Percentiles rank a stretch among this genome's conserved stretches.
These are phyloP conservation scores for Tylopilus plumbeoviolaceoides DNA, from an alignment of 768 basidiomycete species.

Conservation along the genomic window DNA sequence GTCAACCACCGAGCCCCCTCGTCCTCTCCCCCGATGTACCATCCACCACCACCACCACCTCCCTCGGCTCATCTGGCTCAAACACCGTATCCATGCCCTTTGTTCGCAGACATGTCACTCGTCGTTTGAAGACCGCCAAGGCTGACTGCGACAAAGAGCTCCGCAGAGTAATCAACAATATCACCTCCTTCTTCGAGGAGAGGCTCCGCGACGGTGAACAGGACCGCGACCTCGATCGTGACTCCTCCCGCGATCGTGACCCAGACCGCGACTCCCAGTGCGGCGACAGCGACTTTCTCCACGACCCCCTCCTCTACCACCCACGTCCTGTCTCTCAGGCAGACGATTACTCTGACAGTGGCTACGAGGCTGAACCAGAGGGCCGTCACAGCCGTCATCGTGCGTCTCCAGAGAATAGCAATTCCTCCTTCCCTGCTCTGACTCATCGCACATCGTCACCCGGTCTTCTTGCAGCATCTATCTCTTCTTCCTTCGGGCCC, in stretches of 20 bases:
- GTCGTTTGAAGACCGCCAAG: constrained; percentile 91
- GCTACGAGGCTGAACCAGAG: constrained; percentile 69
- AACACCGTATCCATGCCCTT: constrained; percentile 90
- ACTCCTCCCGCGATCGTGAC: constrained; percentile 44
- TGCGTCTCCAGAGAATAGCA: constrained; percentile 55
- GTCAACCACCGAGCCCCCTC: constrained; percentile 68
- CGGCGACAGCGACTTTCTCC: constrained; percentile 52
- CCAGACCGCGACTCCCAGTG: constrained; percentile 56
- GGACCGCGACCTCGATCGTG: constrained; percentile 59
- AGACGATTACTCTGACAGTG: constrained; percentile 79
- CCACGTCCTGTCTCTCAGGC: constrained; percentile 52
- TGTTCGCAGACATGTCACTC: constrained; percentile 88
- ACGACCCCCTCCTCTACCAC: constrained; percentile 59
- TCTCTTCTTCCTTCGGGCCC: constrained; percentile 59
- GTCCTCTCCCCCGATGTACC: constrained; percentile 64
- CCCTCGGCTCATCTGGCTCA: constrained; percentile 45
- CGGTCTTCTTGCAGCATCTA: constrained; percentile 58
- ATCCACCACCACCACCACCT: constrained; percentile 3
- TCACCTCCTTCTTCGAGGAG: constrained; percentile 94
- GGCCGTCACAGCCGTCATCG: constrained; percentile 69
- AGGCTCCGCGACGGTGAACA: constrained; percentile 75
- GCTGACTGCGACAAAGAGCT: constrained; percentile 96
- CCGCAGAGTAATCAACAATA: constrained; percentile 87
- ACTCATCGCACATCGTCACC: constrained; percentile 54
- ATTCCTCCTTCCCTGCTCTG: constrained; percentile 38